Evolutionary conservation across 805 yeast species (phyloP).

Genomic region (Kodamaea kaohsiungensis): DNA sequence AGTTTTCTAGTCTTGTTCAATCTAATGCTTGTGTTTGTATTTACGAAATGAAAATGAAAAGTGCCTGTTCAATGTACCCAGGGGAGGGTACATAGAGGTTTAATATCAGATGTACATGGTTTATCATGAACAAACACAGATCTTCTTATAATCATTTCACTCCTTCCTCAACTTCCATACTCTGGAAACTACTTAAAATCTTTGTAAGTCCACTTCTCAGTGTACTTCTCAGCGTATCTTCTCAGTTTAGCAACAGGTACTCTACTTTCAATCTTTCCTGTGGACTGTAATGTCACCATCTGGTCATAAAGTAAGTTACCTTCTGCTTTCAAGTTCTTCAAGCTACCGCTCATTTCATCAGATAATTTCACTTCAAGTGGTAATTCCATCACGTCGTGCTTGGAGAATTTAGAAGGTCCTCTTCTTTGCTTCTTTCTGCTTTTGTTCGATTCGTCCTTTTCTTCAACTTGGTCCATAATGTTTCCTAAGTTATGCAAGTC

Average conservation of each 20-base stretch:
- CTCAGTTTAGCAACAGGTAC: constrained; percentile 64
- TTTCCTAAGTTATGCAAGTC: constrained; percentile 48
- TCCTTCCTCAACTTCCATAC: not conserved
- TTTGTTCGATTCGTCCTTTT: constrained; percentile 20
- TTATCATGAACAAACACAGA: not conserved
- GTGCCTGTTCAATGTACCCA: not conserved
- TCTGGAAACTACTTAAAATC: constrained; percentile 62
- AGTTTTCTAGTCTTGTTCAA: not conserved
- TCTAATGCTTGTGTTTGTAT: not conserved
- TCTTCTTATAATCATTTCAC: not conserved
- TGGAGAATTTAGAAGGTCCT: constrained; percentile 39
- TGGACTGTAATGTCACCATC: constrained; percentile 75
- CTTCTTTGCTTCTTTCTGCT: constrained; percentile 21
- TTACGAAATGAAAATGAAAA: not conserved
- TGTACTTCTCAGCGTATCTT: constrained; percentile 69
- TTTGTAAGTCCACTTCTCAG: constrained; percentile 93
- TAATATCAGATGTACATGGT: not conserved
- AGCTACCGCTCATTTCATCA: constrained; percentile 83
- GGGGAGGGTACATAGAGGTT: not conserved
- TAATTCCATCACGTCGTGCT: constrained; percentile 41
- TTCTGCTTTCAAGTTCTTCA: constrained; percentile 85
- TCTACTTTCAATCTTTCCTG: constrained; percentile 87
- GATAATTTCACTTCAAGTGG: constrained; percentile 79
- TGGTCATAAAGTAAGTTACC: constrained; percentile 84
- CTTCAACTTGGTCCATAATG: constrained; percentile 26